Evolutionary conservation across 2,329 filamentous ascomycete species (phyloP), one percentile per base, ranked within the genome.

Genomic region (Juglanconis sp.): DNA sequence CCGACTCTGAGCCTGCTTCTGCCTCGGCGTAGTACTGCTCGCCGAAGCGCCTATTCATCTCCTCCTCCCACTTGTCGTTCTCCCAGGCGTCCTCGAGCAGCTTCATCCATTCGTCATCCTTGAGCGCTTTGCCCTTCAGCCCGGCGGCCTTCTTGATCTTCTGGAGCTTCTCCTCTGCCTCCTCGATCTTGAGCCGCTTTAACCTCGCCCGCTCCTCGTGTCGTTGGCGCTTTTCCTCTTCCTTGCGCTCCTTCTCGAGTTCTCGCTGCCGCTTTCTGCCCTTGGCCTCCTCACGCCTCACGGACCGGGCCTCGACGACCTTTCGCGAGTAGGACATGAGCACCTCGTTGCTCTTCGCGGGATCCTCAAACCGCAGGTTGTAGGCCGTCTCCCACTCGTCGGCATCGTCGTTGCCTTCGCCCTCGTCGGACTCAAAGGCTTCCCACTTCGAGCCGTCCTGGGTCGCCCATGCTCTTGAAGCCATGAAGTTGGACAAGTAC

Each of bases 291-390:
- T 97, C 92, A 64, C 93, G 85, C 53, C 95, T 86, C 31, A 96
- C 93, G 0, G 93, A 95, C 66, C 90, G 89, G 64, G 89, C 87
- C 44, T 88, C 88, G 42, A 90, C 88, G 17, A 92, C 82, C 71
- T 96, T 92, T 85, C 94, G 89, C 59, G 94, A 89, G 76, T 97
- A 96, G 5, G 93, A 92, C 69, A 89, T 87, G 36, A 99, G 80
- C 53, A 90, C 87, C 74, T 96, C 92, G 71, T 97, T 97, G 68
- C 91, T 87, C 71, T 91, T 92, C 62, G 84, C 84, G 0, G 95
- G 92, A 68, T 98, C 91, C 72, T 99, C 95, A 70, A 99, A 99
- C 38, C 95, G 89, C 76, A 97, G 77, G 76, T 99, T 99, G 78
- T 96, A 99, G 4, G 93, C 93, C 65, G 90, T 84, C 76, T 99